Conservation (phyloP, 129 eudicot genomes). For the Flaveria bidentis region DNA sequence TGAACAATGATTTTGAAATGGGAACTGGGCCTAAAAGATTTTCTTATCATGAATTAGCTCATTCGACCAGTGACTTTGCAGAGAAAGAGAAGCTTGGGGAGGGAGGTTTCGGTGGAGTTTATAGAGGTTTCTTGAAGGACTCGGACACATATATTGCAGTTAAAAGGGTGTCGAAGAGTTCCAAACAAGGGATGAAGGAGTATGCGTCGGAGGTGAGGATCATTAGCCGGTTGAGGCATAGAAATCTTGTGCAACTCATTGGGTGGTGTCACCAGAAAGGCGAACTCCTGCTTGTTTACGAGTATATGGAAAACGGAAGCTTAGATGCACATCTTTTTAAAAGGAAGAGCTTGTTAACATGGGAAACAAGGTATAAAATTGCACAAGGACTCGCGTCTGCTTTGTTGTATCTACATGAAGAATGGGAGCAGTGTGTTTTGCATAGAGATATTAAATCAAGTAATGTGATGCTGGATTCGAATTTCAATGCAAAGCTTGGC, state of each 20-base stretch:
- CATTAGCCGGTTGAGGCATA: not conserved
- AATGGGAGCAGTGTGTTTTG: constrained; percentile 5
- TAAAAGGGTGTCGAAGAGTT: not conserved
- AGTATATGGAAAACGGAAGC: not conserved
- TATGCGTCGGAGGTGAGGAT: not conserved
- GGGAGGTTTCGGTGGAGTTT: not conserved
- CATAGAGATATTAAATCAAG: constrained; percentile 3
- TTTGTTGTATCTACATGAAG: not conserved
- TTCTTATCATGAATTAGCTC: constrained; percentile 1
- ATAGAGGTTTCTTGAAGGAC: not conserved
- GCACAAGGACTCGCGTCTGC: not conserved
- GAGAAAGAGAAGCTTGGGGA: constrained; percentile 4
- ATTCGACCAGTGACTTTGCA: not conserved
- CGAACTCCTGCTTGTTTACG: not conserved
- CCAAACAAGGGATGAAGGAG: constrained; percentile 10
- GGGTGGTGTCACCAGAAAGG: constrained; percentile 1
- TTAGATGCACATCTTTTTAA: not conserved
- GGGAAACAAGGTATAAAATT: constrained; percentile 1
- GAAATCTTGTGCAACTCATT: not conserved
- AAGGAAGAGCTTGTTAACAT: not conserved
- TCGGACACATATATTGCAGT: not conserved
- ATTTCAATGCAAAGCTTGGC: constrained; percentile 16
- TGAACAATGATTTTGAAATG: constrained; percentile 6
- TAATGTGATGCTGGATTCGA: not conserved
- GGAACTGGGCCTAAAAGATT: constrained; percentile 2